Evolutionary conservation across 768 basidiomycete species (phyloP), one percentile per base, ranked within the genome.

Genomic region (Rhodotorula taiwanensis): DNA sequence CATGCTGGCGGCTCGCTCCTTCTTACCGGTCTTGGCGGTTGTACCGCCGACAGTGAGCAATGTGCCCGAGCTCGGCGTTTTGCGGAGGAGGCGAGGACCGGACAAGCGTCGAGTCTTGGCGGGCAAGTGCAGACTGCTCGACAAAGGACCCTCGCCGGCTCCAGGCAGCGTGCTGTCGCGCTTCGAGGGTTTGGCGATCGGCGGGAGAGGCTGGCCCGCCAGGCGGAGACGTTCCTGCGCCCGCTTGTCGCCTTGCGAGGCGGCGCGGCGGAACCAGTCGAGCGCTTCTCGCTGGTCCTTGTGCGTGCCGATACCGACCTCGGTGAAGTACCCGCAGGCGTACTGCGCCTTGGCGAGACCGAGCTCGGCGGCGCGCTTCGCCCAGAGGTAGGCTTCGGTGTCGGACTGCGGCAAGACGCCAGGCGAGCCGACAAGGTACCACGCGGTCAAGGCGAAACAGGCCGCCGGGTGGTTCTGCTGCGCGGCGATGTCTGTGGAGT

Each of bases 401-500:
- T 99, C 95, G 1, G 92, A 95, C 74, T 99, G 95, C 1, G 95
- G 94, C 21, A 99, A 82, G 3, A 99, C 91, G 28, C 95, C 94
- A 0, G 93, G 89, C 14, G 93, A 97, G 51, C 95, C 95, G 63
- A 98, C 94, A 67, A 99, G 86, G 74, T 99, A 99, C 94, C 94
- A 99, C 11, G 95, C 93, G 23, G 95, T 98, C 45, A 99, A 80
- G 2, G 95, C 94, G 73, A 98, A 98, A 75, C 94, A 98, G 0
- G 94, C 92, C 72, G 98, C 95, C 8, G 88, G 86, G 74, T 99
- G 95, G 71, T 85, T 86, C 78, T 97, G 93, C 73, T 97, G 94
- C 5, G 95, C 95, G 34, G 94, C 94, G 69, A 98, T 98, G 73
- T 98, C 97, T 72, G 62, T 89, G 91, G 72, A 15, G 18, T 39